Evolutionary conservation across 352 stramenopile species (phyloP), one percentile per base, ranked within the genome.

Genomic region (Globisporangium apiculatum): DNA sequence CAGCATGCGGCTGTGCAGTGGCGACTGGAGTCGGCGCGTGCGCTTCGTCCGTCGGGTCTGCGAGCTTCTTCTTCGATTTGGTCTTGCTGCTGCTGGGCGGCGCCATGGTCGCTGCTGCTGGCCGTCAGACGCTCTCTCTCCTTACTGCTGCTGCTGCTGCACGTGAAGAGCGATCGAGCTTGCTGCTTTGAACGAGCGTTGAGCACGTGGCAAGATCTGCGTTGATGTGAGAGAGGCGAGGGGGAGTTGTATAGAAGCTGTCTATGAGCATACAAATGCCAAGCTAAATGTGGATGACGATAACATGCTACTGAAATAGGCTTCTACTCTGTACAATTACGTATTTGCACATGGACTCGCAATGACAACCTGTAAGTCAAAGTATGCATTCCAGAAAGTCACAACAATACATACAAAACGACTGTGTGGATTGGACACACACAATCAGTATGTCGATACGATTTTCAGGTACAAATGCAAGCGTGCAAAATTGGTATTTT

Each of bases 21-120:
- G 45, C 17, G 14, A 12, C 31, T 15, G 31, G 24, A 5, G 55
- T 48, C 43, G 62, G 57, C 43, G 66, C 64, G 12, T 64, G 57
- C 4, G 54, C 54, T 51, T 71, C 51, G 12, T 66, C 61, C 52
- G 64, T 36, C 18, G 62, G 51, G 45, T 71, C 65, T 4, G 52
- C 37, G 53, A 45, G 46, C 48, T 68, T 71, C 69, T 86, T 87
- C 62, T 86, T 83, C 38, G 61, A 60, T 67, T 87, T 88, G 58
- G 62, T 46, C 47, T 46, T 64, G 46, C 48, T 61, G 56, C 57
- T 63, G 56, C 57, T 63, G 31, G 51, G 40, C 57, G 75, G 68
- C 65, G 73, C 75, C 76, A 87, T 63, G 49, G 48, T 57, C 24
- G 24, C 24, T 31, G 24, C 24, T 15, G 7, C 11, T 47, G 12